A percentile compares a stretch with the other conserved stretches of the same genome.
Evolutionary conservation across 2,329 filamentous ascomycete genomes (phyloP).

Genomic region (Monilinia vaccinii-corymbosi): DNA sequence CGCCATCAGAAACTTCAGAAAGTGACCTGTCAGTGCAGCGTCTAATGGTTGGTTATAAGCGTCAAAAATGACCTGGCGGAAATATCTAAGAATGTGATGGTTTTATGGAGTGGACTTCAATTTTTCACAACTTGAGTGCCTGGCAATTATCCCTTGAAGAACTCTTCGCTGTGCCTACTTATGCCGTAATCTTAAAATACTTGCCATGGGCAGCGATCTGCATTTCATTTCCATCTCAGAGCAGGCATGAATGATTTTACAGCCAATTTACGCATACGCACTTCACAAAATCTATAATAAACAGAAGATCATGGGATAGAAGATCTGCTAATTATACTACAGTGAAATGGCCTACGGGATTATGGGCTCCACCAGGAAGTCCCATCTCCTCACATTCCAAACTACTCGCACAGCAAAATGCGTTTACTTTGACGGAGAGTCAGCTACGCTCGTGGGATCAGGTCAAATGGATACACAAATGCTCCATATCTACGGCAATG

Average conservation of each 20-base stretch:
- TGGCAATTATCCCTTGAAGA: background rate
- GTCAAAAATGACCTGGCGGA: too few species aligned
- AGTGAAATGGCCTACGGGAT: constrained; percentile 45
- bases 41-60: background rate
- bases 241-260: background rate
- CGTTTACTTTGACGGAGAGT: constrained; percentile 43
- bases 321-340: constrained; percentile 3
- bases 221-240: background rate
- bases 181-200: background rate
- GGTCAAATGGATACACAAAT: constrained; percentile 42
- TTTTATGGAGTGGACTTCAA: background rate
- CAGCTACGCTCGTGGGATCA: constrained; percentile 37
- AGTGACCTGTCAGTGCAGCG: background rate
- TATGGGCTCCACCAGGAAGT: constrained; percentile 36
- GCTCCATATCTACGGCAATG: constrained; percentile 40
- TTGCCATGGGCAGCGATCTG: too few species aligned
- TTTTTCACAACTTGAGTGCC: background rate
- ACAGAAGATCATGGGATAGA: background rate
- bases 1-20: background rate
- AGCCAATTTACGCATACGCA: background rate
- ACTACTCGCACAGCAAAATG: constrained; percentile 35
- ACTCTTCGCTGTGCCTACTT: background rate
- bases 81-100: background rate
- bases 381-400: constrained; percentile 41
- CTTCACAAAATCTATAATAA: background rate